These are phyloP conservation scores for Litsea cubeba DNA, from an alignment of 164 flowering plant species.

Conservation along the genomic window DNA sequence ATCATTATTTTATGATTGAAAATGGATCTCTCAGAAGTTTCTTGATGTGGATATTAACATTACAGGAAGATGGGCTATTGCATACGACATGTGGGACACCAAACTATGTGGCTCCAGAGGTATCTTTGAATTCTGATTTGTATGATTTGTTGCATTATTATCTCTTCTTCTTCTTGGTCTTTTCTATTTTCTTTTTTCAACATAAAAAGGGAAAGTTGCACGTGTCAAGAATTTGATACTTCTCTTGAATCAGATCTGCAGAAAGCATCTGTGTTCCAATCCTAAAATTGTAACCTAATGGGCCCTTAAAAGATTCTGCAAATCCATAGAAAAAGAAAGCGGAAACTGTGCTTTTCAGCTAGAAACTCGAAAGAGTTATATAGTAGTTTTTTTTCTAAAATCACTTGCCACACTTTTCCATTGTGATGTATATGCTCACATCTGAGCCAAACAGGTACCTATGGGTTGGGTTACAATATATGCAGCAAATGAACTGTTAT, in stretches of 20 bases:
- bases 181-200: neutral
- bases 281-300: neutral
- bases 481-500: too few species aligned
- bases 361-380: too few species aligned
- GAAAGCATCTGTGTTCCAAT: neutral
- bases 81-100: conserved; percentile 98
- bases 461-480: too few species aligned
- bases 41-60: neutral
- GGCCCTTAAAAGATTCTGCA: neutral
- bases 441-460: too few species aligned
- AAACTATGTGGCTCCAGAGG: conserved; percentile 99
- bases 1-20: neutral
- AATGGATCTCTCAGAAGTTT: neutral
- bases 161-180: neutral
- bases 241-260: too few species aligned
- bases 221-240: neutral
- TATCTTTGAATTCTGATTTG: conserved; percentile 19
- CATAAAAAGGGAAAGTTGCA: neutral
- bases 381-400: too few species aligned
- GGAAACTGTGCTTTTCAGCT: neutral
- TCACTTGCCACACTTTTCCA: too few species aligned
- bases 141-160: neutral
- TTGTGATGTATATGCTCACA: too few species aligned
- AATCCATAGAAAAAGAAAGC: neutral
- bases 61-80: conserved; percentile 72